phyloP scores from a whole-genome alignment of 2,329 filamentous ascomycete species.

The Ophiostoma ulmi region DNA sequence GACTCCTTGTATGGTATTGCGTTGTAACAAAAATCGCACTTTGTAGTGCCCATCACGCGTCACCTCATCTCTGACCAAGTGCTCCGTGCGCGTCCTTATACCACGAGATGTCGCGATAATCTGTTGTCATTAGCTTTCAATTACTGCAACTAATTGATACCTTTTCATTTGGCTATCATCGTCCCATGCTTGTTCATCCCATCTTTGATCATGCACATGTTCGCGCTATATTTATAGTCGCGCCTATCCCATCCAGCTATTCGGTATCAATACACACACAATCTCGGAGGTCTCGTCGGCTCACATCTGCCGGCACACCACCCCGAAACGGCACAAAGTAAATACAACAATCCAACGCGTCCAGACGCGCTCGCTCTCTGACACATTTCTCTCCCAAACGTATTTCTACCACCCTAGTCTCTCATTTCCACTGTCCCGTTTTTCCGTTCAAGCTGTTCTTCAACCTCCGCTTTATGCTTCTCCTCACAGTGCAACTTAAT shows the following conservation, averaged over 20 bases:
- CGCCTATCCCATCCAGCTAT: neutral
- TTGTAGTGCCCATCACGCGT: neutral
- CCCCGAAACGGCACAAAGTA: constrained; percentile 4
- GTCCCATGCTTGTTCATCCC: neutral
- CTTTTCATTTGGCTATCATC: neutral
- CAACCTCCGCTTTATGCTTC: neutral
- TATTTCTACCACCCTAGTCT: constrained; percentile 5
- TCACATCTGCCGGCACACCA: neutral
- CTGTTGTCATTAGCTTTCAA: neutral
- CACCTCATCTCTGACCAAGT: neutral
- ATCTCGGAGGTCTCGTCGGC: no score
- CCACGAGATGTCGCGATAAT: neutral
- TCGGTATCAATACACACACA: no score
- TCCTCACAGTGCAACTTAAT: neutral
- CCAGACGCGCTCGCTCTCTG: neutral
- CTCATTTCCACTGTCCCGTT: neutral
- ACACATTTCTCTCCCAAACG: neutral
- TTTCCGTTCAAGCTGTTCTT: neutral
- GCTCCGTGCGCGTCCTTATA: neutral
- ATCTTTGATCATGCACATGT: neutral
- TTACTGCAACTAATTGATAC: neutral
- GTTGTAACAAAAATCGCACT: neutral
- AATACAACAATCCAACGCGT: constrained; percentile 3
- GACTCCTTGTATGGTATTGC: neutral
- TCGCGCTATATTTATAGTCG: neutral